Conservation (phyloP, 495 filamentous ascomycete genomes). For the Viridothelium virens region DNA sequence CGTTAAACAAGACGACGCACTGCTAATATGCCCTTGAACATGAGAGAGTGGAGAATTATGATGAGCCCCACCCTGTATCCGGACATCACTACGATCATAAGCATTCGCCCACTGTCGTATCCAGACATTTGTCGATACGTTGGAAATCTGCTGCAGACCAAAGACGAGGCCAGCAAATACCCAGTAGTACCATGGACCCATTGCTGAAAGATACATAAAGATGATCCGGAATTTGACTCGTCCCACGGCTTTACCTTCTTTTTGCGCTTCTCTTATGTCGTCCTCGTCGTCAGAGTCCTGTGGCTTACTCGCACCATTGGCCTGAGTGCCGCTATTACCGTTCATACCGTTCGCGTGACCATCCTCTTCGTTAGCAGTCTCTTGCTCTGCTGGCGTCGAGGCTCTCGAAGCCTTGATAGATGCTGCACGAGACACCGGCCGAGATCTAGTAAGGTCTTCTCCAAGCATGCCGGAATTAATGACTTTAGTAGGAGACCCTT, state of each 20-base stretch:
- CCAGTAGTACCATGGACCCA: constrained; percentile 98
- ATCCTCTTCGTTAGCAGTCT: constrained; percentile 11
- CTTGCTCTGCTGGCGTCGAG: constrained; percentile 30
- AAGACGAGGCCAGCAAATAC: constrained; percentile 64
- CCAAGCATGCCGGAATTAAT: constrained; percentile 77
- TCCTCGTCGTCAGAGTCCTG: constrained; percentile 29
- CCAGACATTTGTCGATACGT: constrained; percentile 85
- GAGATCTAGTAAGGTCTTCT: constrained; percentile 70
- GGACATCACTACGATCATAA: constrained; percentile 36
- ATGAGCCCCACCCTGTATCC: constrained; percentile 30
- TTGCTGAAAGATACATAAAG: constrained; percentile 71
- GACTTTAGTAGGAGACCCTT: constrained; percentile 69
- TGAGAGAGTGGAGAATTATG: constrained; percentile 30
- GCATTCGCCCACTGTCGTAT: constrained; percentile 81
- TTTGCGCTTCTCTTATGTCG: constrained; percentile 43
- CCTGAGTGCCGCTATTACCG: constrained; percentile 28
- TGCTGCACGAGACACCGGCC: constrained; percentile 39
- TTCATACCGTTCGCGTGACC: constrained; percentile 27
- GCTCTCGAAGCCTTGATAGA: constrained; percentile 49
- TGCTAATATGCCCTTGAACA: constrained; percentile 26
- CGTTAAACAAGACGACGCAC: constrained; percentile 32
- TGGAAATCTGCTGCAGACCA: constrained; percentile 67
- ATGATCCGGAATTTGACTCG: constrained; percentile 82
- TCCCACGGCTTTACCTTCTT: constrained; percentile 70
- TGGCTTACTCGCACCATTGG: constrained; percentile 34